Base-by-base conservation (phyloP, 1,284 basidiomycete species). In the Caloboletus firmus region DNA sequence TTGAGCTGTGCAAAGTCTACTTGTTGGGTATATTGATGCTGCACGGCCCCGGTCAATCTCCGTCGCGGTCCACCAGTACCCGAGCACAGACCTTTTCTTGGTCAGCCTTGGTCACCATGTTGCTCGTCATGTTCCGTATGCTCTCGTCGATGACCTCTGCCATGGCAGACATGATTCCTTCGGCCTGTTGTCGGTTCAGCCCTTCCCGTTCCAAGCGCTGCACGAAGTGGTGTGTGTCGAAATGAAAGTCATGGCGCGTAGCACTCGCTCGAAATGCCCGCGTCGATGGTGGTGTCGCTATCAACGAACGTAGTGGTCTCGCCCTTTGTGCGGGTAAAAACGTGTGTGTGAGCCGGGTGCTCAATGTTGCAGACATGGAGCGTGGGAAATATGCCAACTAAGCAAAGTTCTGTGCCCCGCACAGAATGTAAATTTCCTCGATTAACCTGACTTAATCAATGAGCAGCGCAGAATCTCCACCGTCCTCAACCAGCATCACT, bases 1-100 rank as follows among this genome's bases (percentile, higher is more conserved):
- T 98, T 98, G 62, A 97, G 86, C 68, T 95, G 89, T 6, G 95
- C 92, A 72, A 99, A 98, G 74, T 98, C 96, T 57, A 99, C 95
- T 78, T 97, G 92, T 69, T 95, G 93, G 24, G 92, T 95, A 70
- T 96, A 96, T 63, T 93, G 91, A 71, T 93, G 88, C 93, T 94
- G 59, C 37, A 26, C 18, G 6, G 37, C 20, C 45, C 41, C 20
- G 37, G 51, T 67, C 59, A 69, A 32, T 41, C 32, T 11, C 34
- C 11, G 18, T n/a, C 30, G 11, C 10, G 22, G 22, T 24, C 42
- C 4, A 12, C 44, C 15, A 26, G 24, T 40, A n/a, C 13, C 31
- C 48, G 42, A 18, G 15, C 12, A 64, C 78, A 49, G 51, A 91
- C 93, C 83, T 96, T 96, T 75, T 97, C 95, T 68, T 96, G 93